A percentile compares a stretch with the other conserved stretches of the same genome.
Conservation (phyloP, 2,329 filamentous ascomycete species). For the Ceratocystis albifundus region DNA sequence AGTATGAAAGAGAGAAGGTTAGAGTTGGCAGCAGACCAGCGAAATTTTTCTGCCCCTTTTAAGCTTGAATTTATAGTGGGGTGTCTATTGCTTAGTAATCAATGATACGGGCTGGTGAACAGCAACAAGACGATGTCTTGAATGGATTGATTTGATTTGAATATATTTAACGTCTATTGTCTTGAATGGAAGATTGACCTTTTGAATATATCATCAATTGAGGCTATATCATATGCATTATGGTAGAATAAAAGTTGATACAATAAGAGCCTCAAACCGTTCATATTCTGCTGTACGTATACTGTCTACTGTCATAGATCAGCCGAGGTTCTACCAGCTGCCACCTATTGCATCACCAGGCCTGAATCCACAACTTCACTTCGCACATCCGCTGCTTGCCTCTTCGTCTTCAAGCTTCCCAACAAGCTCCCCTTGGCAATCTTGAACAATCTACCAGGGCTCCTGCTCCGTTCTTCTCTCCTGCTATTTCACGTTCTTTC, state of each 20-base stretch:
- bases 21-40: background rate
- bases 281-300: background rate
- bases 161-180: too few species aligned
- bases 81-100: background rate
- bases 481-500: background rate
- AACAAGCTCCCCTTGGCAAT: background rate
- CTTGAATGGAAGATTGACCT: background rate
- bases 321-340: constrained; percentile 16
- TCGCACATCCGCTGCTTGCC: constrained; percentile 5
- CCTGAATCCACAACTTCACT: background rate
- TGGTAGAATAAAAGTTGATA: background rate
- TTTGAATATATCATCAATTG: background rate
- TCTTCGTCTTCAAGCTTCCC: background rate
- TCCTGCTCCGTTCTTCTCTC: background rate
- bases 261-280: background rate
- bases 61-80: constrained; percentile 6
- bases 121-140: background rate
- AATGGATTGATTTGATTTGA: background rate
- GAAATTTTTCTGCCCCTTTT: constrained; percentile 7
- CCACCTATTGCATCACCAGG: constrained; percentile 10
- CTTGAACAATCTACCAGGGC: background rate
- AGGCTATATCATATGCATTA: background rate
- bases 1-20: background rate
- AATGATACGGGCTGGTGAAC: background rate
- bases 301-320: background rate